Evolutionary conservation across 176 grass and related monocot genomes (phyloP), one percentile per base, ranked within the genome.

Genomic region (Oryza glumipatula): DNA sequence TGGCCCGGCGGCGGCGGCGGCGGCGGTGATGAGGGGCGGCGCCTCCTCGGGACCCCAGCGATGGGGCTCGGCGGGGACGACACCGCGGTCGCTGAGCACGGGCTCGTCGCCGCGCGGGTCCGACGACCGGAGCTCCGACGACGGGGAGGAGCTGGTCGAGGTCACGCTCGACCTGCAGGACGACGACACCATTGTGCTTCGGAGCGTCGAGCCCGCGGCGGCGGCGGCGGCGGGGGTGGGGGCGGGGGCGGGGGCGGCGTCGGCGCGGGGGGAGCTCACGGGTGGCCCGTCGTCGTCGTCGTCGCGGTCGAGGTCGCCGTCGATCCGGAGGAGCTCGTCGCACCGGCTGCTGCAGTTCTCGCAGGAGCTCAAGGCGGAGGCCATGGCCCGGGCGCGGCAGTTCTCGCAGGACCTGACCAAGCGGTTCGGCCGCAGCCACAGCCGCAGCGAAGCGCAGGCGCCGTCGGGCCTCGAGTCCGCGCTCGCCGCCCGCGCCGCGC

Each of bases 61-160:
- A 91, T 91, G 89, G 89, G 72, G 65, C 44, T 91, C 89, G 9
- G 85, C 89, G 65, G 89, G 89, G 71, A 87, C 85, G 81, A 91
- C 89, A 65, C 89, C 85, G 54, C 89, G 89, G 52, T 91, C 89
- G 52, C 85, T 87, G 9, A 91, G 89, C 65, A 84, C 81, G 11
- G 89, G 80, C 43, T 96, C 97, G 11, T 94, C 97, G 65, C 91
- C 93, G 30, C 74, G 90, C 72, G 82, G 77, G 61, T 91, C 95
- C 28, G 81, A 77, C 38, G 81, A 77, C 30, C 65, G 51, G 74
- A 75, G 71, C 67, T 89, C 91, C 14, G 91, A 96, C 61, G 89
- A 91, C 66, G 90, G 83, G 15, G 97, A 96, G 88, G 96, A 99
- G 88, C 93, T 99, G 71, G 97, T 99, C n/a, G 97, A 99, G 90